Conservation (phyloP, 768 basidiomycete genomes). For the Harrya chromipes region DNA sequence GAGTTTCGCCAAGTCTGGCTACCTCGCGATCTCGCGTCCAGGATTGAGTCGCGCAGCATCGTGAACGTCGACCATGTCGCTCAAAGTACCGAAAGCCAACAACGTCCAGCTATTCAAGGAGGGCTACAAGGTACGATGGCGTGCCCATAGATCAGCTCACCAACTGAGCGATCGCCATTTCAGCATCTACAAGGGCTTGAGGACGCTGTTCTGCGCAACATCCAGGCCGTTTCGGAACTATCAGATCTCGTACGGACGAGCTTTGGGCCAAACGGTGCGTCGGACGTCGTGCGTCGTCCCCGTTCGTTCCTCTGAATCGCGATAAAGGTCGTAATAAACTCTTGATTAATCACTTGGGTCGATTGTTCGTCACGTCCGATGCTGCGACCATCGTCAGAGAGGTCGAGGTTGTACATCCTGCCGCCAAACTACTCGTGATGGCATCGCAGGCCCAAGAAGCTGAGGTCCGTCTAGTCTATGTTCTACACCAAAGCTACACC, state of each 20-base stretch:
- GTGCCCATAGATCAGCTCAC: slow-evolving; percentile 1
- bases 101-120: slow-evolving; percentile 95
- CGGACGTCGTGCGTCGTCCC: not conserved
- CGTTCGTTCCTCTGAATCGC: slow-evolving; percentile 3
- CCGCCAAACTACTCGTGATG: slow-evolving; percentile 99
- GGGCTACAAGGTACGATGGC: slow-evolving; percentile 78
- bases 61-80: slow-evolving; percentile 58
- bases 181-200: slow-evolving; percentile 87
- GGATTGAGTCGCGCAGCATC: not conserved
- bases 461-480: slow-evolving; percentile 55
- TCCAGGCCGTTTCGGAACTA: slow-evolving; percentile 92
- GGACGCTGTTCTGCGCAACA: slow-evolving; percentile 96
- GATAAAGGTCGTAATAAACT: slow-evolving; percentile 89
- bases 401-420: slow-evolving; percentile 97
- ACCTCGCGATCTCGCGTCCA: slow-evolving; percentile 12
- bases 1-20: slow-evolving; percentile 15
- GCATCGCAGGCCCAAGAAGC: slow-evolving; percentile 94
- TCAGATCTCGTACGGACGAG: slow-evolving; percentile 94
- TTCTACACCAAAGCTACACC: not conserved
- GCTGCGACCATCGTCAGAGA: slow-evolving; percentile 98
- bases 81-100: slow-evolving; percentile 90
- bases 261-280: slow-evolving; percentile 92
- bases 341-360: slow-evolving; percentile 94
- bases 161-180: slow-evolving; percentile 4
- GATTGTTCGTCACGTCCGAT: slow-evolving; percentile 96